Evolutionary conservation across 192 early-diverging fungal species (phyloP).

Genomic region (Gaertneriomyces sp.): DNA sequence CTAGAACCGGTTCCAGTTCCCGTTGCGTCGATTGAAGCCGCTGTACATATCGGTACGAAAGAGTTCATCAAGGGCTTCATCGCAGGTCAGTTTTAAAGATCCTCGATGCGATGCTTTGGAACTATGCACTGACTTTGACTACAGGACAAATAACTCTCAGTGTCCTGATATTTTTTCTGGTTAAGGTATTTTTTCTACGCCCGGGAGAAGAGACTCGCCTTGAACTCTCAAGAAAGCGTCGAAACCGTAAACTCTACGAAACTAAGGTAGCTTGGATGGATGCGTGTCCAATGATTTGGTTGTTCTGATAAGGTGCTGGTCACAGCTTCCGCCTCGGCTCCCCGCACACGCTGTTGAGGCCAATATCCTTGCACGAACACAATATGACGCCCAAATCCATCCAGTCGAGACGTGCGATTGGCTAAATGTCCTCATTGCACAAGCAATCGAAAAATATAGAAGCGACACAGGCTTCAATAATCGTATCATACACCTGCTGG

Average conservation of each 20-base stretch:
- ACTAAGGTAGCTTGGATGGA: conserved; percentile 30
- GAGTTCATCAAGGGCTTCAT: conserved; percentile 54
- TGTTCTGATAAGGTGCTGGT: too few species aligned
- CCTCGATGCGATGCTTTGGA: neutral
- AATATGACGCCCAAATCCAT: conserved; percentile 41
- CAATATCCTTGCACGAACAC: conserved; percentile 43
- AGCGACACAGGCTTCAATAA: conserved; percentile 67
- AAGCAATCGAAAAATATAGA: conserved; percentile 70
- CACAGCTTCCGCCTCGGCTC: conserved; percentile 23
- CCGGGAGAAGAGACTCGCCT: conserved; percentile 42
- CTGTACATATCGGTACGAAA: conserved; percentile 39
- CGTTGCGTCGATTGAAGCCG: conserved; percentile 37
- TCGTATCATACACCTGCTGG: conserved; percentile 60
- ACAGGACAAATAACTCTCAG: conserved; percentile 44
- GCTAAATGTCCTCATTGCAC: conserved; percentile 78
- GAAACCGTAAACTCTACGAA: conserved; percentile 21
- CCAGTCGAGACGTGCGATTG: conserved; percentile 71
- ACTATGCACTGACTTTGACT: neutral
- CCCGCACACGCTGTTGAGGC: conserved; percentile 43
- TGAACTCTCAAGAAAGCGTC: conserved; percentile 29
- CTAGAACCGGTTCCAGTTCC: conserved; percentile 15
- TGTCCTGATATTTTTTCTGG: conserved; percentile 49
- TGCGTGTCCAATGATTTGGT: too few species aligned
- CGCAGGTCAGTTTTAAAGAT: conserved; percentile 20
- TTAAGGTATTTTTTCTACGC: conserved; percentile 54